These are phyloP conservation scores for Clarkia xantiana DNA, from an alignment of 345 rosid species.

Conservation along the genomic window DNA sequence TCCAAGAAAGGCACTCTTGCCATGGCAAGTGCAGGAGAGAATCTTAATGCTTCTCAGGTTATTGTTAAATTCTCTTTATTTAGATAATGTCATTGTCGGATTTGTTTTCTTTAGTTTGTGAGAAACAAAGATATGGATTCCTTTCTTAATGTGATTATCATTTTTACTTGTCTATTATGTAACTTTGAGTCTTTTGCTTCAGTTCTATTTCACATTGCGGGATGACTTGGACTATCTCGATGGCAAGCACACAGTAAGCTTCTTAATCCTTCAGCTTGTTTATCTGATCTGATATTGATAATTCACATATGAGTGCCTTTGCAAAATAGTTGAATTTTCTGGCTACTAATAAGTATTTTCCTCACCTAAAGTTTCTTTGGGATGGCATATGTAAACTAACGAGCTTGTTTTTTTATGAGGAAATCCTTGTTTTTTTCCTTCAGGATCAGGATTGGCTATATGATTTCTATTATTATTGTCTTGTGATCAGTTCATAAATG, in stretches of 20 bases:
- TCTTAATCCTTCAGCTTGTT: constrained; percentile 1
- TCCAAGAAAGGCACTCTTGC: constrained; percentile 72
- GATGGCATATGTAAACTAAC: too few relatives aligned
- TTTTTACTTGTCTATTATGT: neutral
- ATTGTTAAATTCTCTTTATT: neutral
- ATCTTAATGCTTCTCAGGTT: constrained; percentile 97
- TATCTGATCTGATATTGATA: neutral
- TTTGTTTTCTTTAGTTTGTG: neutral
- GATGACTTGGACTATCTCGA: constrained; percentile 92
- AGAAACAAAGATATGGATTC: neutral
- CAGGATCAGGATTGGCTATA: too few relatives aligned
- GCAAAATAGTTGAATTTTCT: neutral
- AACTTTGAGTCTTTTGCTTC: constrained; percentile 18
- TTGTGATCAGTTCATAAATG: too few relatives aligned
- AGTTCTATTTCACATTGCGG: constrained; percentile 84
- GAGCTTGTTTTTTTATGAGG: too few relatives aligned
- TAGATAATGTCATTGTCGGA: neutral
- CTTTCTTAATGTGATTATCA: neutral
- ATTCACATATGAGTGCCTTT: neutral
- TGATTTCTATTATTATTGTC: too few relatives aligned
- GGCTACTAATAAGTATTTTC: neutral
- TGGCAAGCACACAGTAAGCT: constrained; percentile 83
- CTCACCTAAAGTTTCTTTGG: too few relatives aligned
- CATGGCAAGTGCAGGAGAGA: constrained; percentile 95
- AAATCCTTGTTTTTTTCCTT: too few relatives aligned